Base-by-base conservation (phyloP, 176 grass and related monocot genomes). In the Avena eriantha region DNA sequence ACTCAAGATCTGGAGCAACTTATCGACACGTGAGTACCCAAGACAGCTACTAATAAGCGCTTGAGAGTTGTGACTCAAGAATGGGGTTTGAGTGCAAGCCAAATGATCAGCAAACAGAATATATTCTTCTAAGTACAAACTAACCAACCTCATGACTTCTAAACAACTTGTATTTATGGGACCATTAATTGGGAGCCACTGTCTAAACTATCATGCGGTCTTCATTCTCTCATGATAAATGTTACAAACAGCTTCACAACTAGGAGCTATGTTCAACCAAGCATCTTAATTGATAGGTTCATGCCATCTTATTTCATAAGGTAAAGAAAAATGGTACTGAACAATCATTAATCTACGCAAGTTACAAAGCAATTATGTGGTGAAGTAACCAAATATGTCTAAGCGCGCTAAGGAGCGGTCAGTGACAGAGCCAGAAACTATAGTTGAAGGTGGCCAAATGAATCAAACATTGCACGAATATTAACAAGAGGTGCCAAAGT, bases 51-150 rank as follows among this genome's bases (percentile, higher is more conserved):
- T 48, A 18, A 46, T 81, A 67, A 66, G 79, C 79, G 50, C 41
- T 81, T 47, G 58, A 81, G 10, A 58, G 31, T 50, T 49, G 1
- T 1, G 3, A 67, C 17, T 67, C 24, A 21, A 81, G 61, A 77
- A 68, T 78, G 5, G 21, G 14, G 8, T 66, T 77, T 36, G 19
- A 65, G 59, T 66, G 61, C 57, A 77, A 41, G 59, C 34, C 57
- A 47, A 65, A 77, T 48, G 24, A 74, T 84, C 73, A 84, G 73
- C 8, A 77, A 66, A 85, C 19, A 14, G 14, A 18, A 51, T 51
- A 21, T 77, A 48, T 65, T 65, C 23, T 80, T 65, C n/a, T 4
- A 48, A 80, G 22, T 80, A 80, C n/a, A 33, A 65, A 49, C 41
- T 65, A 66, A 65, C 59, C 26, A 66, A 77, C 13, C 29, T 18